Evolutionary conservation across 1,284 basidiomycete genomes (phyloP).

Genomic region (Psilocybe mexicana): DNA sequence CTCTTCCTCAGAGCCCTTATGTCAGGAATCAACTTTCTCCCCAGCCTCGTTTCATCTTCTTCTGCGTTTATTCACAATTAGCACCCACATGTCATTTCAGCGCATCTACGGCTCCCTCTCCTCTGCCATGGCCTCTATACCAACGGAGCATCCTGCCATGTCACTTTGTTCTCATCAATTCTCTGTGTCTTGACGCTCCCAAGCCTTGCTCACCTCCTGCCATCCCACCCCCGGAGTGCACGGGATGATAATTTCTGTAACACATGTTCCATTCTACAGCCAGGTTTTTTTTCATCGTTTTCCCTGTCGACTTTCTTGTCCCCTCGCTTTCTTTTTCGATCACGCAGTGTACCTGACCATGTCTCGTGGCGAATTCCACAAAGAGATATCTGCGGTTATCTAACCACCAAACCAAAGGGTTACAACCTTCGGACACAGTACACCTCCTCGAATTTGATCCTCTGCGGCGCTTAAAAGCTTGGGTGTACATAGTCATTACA

Average conservation of each 20-base stretch:
- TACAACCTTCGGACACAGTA: neutral
- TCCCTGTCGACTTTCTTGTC: neutral
- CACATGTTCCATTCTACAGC: neutral
- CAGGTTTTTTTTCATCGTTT: neutral
- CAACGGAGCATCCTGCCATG: neutral
- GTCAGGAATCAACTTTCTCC: neutral
- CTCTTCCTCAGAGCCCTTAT: neutral
- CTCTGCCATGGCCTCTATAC: neutral
- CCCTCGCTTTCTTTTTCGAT: neutral
- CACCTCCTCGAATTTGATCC: neutral
- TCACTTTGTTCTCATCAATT: neutral
- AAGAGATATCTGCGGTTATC: neutral
- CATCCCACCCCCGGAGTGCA: neutral
- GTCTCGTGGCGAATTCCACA: neutral
- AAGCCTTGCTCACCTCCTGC: neutral
- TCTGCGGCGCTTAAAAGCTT: neutral
- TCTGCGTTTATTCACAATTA: neutral
- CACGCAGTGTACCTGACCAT: neutral
- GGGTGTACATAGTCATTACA: neutral
- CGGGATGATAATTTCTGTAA: neutral
- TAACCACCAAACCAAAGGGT: neutral
- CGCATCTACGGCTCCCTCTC: neutral
- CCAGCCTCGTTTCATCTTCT: conserved; percentile 2
- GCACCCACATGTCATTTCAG: neutral
- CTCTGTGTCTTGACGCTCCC: neutral